phyloP scores from a whole-genome alignment of 2,329 filamentous ascomycete species.

The Macrophomina phaseolina region DNA sequence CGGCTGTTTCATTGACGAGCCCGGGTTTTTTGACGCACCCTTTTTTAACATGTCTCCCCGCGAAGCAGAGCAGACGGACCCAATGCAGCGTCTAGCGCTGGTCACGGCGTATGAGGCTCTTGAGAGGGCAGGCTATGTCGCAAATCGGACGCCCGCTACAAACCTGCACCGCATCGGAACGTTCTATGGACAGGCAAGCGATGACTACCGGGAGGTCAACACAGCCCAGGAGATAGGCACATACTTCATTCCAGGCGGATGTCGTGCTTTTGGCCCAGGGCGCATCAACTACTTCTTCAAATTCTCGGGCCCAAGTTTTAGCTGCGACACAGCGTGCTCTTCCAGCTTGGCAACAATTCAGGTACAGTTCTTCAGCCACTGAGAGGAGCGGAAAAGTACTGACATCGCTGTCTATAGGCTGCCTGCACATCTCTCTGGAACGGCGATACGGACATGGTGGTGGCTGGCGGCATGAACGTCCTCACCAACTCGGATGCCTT shows the following conservation, averaged over 20 bases:
- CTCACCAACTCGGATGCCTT: conserved; percentile 48
- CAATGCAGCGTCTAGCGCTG: conserved; percentile 30
- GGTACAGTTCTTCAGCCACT: background rate
- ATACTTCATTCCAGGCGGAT: conserved; percentile 60
- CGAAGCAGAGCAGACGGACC: conserved; percentile 33
- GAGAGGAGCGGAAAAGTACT: too few relatives aligned
- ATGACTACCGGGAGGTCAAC: conserved; percentile 40
- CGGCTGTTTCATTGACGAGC: conserved; percentile 37
- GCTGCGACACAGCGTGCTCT: conserved; percentile 35
- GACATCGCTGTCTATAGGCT: too few relatives aligned
- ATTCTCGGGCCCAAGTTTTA: conserved; percentile 34
- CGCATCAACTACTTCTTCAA: conserved; percentile 50
- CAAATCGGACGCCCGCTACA: conserved; percentile 36
- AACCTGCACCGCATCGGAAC: conserved; percentile 36
- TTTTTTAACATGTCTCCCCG: conserved; percentile 35
- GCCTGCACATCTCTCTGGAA: conserved; percentile 34
- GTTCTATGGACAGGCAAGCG: conserved; percentile 39
- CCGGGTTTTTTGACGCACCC: conserved; percentile 32
- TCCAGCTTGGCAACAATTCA: conserved; percentile 35
- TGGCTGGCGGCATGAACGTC: conserved; percentile 37
- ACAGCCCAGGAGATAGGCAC: conserved; percentile 51
- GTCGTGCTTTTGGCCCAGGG: conserved; percentile 59
- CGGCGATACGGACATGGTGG: conserved; percentile 34
- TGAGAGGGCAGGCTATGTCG: conserved; percentile 33
- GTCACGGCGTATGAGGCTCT: conserved; percentile 34